Evolutionary conservation across 345 rosid genomes (phyloP), one percentile per base, ranked within the genome.

Genomic region (Litchi chinensis): DNA sequence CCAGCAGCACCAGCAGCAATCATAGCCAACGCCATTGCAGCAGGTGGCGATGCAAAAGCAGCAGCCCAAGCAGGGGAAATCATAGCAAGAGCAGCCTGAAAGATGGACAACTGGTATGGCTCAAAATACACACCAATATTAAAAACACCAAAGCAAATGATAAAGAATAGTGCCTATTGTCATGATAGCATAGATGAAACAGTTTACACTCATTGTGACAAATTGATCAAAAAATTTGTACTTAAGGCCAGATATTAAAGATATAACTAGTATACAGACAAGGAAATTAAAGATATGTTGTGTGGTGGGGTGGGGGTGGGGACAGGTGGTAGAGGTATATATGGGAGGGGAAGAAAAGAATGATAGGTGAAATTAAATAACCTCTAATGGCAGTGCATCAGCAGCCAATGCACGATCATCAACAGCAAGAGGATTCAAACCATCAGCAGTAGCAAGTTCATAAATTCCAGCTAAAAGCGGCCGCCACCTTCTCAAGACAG

Each of bases 1-100:
- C 99, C 99, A 54, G 98, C 90, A 85, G 99, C 98, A 68, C 99
- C 99, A 52, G 99, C 99, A 83, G 99, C 98, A 86, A 97, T 97
- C 98, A 97, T 97, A 65, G 99, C 98, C 87, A 97, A 85, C 39
- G 99, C 98, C 99, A 97, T 91, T 71, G 99, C 95, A 85, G 99
- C 97, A 75, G 99, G 99, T 65, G 99, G 99, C 76, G 99, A 97
- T 44, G 98, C 99, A 90, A 97, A 97, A 76, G 99, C 98, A 86
- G 98, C 98, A 69, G 97, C 98, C 99, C 99, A 97, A 80, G 90
- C 84, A 39, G 98, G 95, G 85, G 98, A 94, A 73, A 92, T 87
- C 98, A 97, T 94, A 63, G 93, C 88, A 82, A 93, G 91, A 83
- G 98, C 98, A 79, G 97, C 98, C 99, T 97, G 86, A 76, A 80